Evolutionary conservation across 2,329 filamentous ascomycete genomes (phyloP).

Genomic region (Hansfordia pulvinata): DNA sequence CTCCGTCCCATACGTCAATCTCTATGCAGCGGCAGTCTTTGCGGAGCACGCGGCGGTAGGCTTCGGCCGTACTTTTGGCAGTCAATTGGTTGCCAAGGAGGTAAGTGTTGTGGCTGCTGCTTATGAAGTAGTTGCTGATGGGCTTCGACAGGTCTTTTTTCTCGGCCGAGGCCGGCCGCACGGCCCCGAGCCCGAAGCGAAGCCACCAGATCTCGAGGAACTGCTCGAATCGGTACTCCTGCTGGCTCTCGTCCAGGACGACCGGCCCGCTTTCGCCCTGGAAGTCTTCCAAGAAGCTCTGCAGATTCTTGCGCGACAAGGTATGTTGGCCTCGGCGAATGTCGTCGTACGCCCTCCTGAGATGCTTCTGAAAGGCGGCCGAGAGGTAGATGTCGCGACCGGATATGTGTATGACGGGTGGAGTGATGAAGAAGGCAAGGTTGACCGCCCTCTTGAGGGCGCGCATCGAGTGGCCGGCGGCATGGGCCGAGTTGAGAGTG

Average conservation of each 20-base stretch:
- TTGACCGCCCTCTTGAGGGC: constrained; percentile 17
- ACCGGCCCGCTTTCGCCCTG: constrained; percentile 29
- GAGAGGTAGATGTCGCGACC: constrained; percentile 26
- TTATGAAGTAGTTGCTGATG: constrained; percentile 85
- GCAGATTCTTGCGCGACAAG: constrained; percentile 25
- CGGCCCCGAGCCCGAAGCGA: constrained; percentile 27
- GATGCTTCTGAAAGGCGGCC: constrained; percentile 30
- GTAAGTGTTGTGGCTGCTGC: constrained; percentile 91
- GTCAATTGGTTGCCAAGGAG: constrained; percentile 75
- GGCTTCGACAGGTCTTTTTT: constrained; percentile 50
- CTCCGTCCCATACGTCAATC: constrained; percentile 87
- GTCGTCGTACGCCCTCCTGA: constrained; percentile 32
- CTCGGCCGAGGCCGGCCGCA: constrained; percentile 23
- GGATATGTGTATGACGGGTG: constrained; percentile 15
- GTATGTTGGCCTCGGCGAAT: constrained; percentile 21
- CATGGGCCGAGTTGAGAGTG: constrained; percentile 12
- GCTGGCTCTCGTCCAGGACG: constrained; percentile 21
- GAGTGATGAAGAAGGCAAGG: constrained; percentile 14
- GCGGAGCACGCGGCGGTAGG: constrained; percentile 59
- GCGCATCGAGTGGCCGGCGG: constrained; percentile 15
- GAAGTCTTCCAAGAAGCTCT: constrained; percentile 31
- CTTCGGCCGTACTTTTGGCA: constrained; percentile 62
- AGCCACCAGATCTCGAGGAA: constrained; percentile 36
- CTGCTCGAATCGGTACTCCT: constrained; percentile 32
- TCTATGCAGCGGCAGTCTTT: constrained; percentile 82